Conservation (phyloP, 768 basidiomycete genomes). For the Astraeus odoratus region DNA sequence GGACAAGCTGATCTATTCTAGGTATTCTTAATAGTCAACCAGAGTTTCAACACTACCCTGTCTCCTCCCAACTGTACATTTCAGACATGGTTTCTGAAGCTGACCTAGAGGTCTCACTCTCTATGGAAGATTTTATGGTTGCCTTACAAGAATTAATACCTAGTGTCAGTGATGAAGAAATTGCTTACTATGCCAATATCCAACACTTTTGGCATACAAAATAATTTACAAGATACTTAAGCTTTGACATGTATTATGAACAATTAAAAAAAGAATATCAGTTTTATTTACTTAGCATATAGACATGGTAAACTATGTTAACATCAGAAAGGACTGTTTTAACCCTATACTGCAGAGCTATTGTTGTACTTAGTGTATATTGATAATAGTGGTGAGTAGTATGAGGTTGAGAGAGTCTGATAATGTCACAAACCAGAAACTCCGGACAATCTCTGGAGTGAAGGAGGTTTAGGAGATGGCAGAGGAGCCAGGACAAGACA, state of each 20-base stretch:
- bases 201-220: constrained; percentile 16
- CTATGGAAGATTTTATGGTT: constrained; percentile 62
- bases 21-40: constrained; percentile 43
- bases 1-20: constrained; percentile 9
- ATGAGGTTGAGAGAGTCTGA: too few species aligned
- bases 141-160: constrained; percentile 71
- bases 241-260: not conserved
- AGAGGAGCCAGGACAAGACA: too few species aligned
- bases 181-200: constrained; percentile 74
- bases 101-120: constrained; percentile 74
- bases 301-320: too few species aligned
- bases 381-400: too few species aligned
- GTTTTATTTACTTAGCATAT: too few species aligned
- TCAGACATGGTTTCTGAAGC: constrained; percentile 65
- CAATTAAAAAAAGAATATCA: too few species aligned
- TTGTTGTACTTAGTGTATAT: too few species aligned
- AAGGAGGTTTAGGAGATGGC: too few species aligned
- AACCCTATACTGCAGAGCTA: too few species aligned
- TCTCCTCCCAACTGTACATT: constrained; percentile 89
- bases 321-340: too few species aligned
- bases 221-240: not conserved
- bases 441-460: too few species aligned
- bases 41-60: constrained; percentile 41
- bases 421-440: too few species aligned
- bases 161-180: constrained; percentile 78